Percentiles rank a stretch among this genome's conserved stretches.
These are phyloP conservation scores for Tetracentron sinense DNA, from an alignment of 164 flowering plant genomes.

Conservation along the genomic window DNA sequence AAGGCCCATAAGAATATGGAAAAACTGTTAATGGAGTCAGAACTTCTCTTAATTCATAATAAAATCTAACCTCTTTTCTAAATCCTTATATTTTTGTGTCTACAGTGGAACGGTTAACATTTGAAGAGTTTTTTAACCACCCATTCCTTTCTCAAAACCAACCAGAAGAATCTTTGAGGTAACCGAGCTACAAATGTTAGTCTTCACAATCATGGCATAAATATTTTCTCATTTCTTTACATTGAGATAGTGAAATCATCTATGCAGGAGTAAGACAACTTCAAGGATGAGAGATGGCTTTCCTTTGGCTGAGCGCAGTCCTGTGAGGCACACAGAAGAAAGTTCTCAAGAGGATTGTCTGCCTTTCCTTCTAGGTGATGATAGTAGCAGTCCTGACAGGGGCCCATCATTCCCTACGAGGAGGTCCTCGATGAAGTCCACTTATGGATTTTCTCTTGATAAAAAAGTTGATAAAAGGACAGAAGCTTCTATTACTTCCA, in stretches of 20 bases:
- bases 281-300: constrained; percentile 32
- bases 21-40: not conserved
- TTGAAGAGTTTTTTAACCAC: constrained; percentile 95
- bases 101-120: constrained; percentile 91
- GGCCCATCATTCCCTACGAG: constrained; percentile 46
- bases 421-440: constrained; percentile 41
- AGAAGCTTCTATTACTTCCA: constrained; percentile 26
- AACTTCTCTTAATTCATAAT: no score
- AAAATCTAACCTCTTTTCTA: not conserved
- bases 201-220: constrained; percentile 1
- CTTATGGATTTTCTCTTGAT: constrained; percentile 49
- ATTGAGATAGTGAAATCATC: constrained; percentile 3
- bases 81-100: constrained; percentile 10
- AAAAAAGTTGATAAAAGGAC: constrained; percentile 32
- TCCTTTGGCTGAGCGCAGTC: constrained; percentile 36
- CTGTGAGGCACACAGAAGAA: constrained; percentile 42
- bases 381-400: constrained; percentile 59
- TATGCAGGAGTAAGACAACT: constrained; percentile 36
- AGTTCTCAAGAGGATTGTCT: constrained; percentile 72
- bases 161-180: constrained; percentile 49
- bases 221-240: not conserved
- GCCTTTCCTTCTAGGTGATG: constrained; percentile 76
- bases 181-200: not conserved
- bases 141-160: constrained; percentile 51
- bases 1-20: not conserved